Base-by-base conservation (phyloP, 208 protist genomes). In the Trypanosoma cruzi region DNA sequence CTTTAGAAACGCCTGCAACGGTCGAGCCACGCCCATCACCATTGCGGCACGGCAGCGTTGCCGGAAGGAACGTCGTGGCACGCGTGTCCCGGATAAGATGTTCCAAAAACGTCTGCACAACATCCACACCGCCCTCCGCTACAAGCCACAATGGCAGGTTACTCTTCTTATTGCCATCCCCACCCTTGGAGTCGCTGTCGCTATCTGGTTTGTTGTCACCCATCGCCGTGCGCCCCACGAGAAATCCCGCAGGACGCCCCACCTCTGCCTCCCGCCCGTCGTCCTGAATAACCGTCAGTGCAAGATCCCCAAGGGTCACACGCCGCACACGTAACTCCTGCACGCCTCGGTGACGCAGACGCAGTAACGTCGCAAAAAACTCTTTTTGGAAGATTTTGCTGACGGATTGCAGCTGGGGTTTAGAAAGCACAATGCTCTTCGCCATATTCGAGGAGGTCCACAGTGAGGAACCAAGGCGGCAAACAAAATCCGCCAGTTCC, bases 401-500 rank as follows among this genome's bases (percentile, higher is more conserved):
- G 20, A 75, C 66, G 57, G 67, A 79, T 46, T 74, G 58, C 52
- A 37, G 37, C 57, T 64, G 67, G 28, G 63, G 29, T 14, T 57
- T 55, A 28, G 62, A 63, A 2, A 83, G 69, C 22, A 80, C 34
- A 20, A 79, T 56, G 68, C 65, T 56, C 42, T 65, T 60, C 58
- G 73, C 49, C 22, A 52, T 34, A 64, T 67, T 58, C 68, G 55
- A 66, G 48, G 78, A 68, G 29, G 72, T 58, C 29, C 75, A 80
- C 8, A 92, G 56, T n/a, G 68, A 54, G 18, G 77, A 68, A 60
- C 86, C 86, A 32, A 87, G 72, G 20, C 86, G 86, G 52, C 81
- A 89, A 26, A 88, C 52, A 11, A 85, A 64, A 59, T 92, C 86
- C 5, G 82, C 86, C 14, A 92, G 58, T 61, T 89, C 86, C 68